Conservation (phyloP, 805 yeast species). For the Wickerhamomyces subpelliculosus region DNA sequence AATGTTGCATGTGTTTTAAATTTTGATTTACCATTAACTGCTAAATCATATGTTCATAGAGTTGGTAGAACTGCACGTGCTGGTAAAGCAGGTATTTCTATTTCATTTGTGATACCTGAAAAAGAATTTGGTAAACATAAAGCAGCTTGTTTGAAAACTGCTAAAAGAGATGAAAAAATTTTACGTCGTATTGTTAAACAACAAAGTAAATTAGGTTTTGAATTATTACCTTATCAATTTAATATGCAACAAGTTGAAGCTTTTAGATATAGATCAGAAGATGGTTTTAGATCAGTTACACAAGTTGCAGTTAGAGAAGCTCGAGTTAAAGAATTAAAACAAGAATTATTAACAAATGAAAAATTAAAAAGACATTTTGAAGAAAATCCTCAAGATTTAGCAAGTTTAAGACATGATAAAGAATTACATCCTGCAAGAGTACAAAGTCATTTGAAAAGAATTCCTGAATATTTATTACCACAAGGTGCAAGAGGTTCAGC, state of each 20-base stretch:
- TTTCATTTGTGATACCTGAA: slow-evolving; percentile 82
- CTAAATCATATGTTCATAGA: slow-evolving; percentile 87
- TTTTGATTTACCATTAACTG: slow-evolving; percentile 86
- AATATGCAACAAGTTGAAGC: slow-evolving; percentile 91
- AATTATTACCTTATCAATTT: slow-evolving; percentile 80
- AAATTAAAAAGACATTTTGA: slow-evolving; percentile 91
- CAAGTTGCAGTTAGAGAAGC: slow-evolving; percentile 88
- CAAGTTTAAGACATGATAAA: slow-evolving; percentile 84
- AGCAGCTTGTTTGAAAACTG: slow-evolving; percentile 60
- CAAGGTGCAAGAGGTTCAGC: slow-evolving; percentile 56
- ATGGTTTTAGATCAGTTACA: slow-evolving; percentile 94
- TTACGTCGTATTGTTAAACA: slow-evolving; percentile 68
- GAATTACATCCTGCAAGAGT: slow-evolving; percentile 77
- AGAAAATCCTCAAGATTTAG: slow-evolving; percentile 93
- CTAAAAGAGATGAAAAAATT: slow-evolving; percentile 83
- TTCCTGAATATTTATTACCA: slow-evolving; percentile 88
- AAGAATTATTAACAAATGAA: slow-evolving; percentile 81
- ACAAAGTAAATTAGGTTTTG: slow-evolving; percentile 67
- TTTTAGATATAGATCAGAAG: slow-evolving; percentile 94
- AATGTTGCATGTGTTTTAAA: slow-evolving; percentile 95
- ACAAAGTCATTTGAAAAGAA: slow-evolving; percentile 81
- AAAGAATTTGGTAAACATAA: slow-evolving; percentile 88
- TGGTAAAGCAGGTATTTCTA: slow-evolving; percentile 89
- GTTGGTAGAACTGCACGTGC: slow-evolving; percentile 98
- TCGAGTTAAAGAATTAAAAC: slow-evolving; percentile 78